Evolutionary conservation across 192 early-diverging fungal genomes (phyloP).

Genomic region (Gryganskiella cystojenkinii): DNA sequence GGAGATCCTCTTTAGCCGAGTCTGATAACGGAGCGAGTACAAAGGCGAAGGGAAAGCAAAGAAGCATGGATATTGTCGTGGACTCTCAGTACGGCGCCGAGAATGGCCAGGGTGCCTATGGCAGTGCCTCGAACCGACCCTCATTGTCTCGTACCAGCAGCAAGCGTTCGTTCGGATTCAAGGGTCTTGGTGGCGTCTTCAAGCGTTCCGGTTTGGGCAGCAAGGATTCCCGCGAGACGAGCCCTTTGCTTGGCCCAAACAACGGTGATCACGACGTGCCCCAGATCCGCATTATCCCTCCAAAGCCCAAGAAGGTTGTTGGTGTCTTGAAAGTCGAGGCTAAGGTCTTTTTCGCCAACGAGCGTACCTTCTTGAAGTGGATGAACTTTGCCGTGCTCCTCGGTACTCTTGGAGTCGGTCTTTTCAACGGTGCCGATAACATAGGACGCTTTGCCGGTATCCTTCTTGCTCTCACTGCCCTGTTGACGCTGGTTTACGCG

Average conservation of each 20-base stretch:
- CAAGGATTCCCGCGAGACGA: constrained; percentile 28
- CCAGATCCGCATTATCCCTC: constrained; percentile 49
- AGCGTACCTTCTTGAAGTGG: constrained; percentile 88
- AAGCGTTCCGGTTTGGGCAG: constrained; percentile 26
- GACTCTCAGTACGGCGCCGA: constrained; percentile 31
- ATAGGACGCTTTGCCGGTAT: constrained; percentile 77
- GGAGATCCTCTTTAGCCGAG: constrained; percentile 33
- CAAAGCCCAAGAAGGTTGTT: constrained; percentile 57
- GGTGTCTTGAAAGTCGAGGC: constrained; percentile 80
- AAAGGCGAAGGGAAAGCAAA: constrained; percentile 42
- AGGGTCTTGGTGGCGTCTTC: constrained; percentile 44
- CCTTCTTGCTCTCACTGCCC: constrained; percentile 74
- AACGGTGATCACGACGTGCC: constrained; percentile 17
- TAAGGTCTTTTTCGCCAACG: constrained; percentile 90
- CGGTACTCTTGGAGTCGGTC: constrained; percentile 72
- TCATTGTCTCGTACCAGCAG: constrained; percentile 23
- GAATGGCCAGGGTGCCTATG: constrained; percentile 17
- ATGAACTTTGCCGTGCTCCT: constrained; percentile 80
- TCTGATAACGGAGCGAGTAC: constrained; percentile 27
- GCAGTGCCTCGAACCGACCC: constrained; percentile 8
- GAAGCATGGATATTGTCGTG: constrained; percentile 43
- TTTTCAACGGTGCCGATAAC: constrained; percentile 81
- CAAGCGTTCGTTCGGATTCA: constrained; percentile 38
- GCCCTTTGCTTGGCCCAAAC: constrained; percentile 37
- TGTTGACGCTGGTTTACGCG: constrained; percentile 78